Conservation (phyloP, 345 rosid genomes). For the Rhodamnia rubescens region DNA sequence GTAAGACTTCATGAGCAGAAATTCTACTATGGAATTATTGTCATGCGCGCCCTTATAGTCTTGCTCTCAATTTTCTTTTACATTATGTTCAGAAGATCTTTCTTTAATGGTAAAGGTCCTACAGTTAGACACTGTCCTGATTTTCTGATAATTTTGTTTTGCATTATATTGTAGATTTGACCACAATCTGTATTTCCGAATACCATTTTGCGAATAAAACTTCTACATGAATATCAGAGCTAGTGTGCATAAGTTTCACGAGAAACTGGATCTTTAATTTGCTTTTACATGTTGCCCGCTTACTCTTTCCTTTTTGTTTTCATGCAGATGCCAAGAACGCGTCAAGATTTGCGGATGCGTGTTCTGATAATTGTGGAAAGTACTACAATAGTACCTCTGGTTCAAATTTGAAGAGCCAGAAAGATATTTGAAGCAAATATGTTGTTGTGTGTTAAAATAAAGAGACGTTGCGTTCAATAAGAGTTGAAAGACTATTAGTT, state of each 20-base stretch:
- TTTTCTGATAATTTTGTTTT: too few relatives aligned
- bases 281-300: background rate
- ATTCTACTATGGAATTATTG: too few relatives aligned
- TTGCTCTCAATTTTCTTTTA: too few relatives aligned
- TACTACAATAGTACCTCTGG: background rate
- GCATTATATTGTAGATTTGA: too few relatives aligned
- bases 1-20: too few relatives aligned
- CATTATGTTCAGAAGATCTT: too few relatives aligned
- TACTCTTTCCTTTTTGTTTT: background rate
- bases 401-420: background rate
- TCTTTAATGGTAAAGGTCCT: too few relatives aligned
- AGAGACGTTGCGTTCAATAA: background rate
- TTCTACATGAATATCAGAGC: too few relatives aligned
- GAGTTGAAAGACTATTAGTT: background rate
- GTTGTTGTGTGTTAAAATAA: background rate
- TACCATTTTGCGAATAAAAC: too few relatives aligned
- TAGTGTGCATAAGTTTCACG: background rate
- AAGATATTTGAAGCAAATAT: background rate
- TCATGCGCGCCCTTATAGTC: too few relatives aligned
- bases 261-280: background rate
- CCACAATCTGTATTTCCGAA: too few relatives aligned
- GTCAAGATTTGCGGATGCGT: background rate
- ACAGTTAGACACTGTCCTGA: too few relatives aligned
- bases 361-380: background rate
- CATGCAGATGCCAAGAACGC: background rate